These are phyloP conservation scores for Aspergillaceae sp. DNA, from an alignment of 2,329 filamentous ascomycete genomes.

Conservation along the genomic window DNA sequence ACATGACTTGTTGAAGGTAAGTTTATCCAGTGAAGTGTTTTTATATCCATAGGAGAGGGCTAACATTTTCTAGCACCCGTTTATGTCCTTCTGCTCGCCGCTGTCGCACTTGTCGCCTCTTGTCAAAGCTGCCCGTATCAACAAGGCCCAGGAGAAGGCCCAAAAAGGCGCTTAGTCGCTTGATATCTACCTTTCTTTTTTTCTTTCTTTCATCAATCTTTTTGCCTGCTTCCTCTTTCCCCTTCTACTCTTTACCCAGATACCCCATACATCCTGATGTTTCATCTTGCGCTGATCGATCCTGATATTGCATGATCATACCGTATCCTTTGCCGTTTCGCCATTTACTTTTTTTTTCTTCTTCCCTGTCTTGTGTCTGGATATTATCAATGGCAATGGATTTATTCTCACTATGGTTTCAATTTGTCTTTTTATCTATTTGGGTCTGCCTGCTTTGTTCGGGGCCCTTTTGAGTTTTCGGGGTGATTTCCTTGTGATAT, in stretches of 20 bases:
- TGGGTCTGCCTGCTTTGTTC: neutral
- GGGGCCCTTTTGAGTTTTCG: slow-evolving; percentile 1
- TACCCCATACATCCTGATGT: slow-evolving; percentile 16
- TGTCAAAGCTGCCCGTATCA: slow-evolving; percentile 75
- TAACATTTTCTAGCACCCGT: slow-evolving; percentile 55
- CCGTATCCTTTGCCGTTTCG: too few species aligned
- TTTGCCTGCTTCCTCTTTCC: neutral
- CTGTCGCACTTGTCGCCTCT: slow-evolving; percentile 72
- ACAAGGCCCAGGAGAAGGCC: slow-evolving; percentile 75
- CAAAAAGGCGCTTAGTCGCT: slow-evolving; percentile 46
- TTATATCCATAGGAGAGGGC: neutral
- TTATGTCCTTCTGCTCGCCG: slow-evolving; percentile 69
- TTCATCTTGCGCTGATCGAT: slow-evolving; percentile 3
- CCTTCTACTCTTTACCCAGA: slow-evolving; percentile 18
- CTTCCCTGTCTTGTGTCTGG: too few species aligned
- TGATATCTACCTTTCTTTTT: slow-evolving; percentile 13
- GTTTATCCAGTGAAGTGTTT: slow-evolving; percentile 26
- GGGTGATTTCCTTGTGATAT: neutral
- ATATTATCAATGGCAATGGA: too few species aligned
- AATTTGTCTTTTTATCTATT: neutral
- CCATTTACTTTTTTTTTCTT: too few species aligned
- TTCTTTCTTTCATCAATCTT: slow-evolving; percentile 3
- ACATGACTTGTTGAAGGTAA: slow-evolving; percentile 83
- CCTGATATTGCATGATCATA: slow-evolving; percentile 12
- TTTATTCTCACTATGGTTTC: too few species aligned